These are phyloP conservation scores for Discostella pseudostelligera DNA, from an alignment of 108 stramenopile genomes.

Conservation along the genomic window DNA sequence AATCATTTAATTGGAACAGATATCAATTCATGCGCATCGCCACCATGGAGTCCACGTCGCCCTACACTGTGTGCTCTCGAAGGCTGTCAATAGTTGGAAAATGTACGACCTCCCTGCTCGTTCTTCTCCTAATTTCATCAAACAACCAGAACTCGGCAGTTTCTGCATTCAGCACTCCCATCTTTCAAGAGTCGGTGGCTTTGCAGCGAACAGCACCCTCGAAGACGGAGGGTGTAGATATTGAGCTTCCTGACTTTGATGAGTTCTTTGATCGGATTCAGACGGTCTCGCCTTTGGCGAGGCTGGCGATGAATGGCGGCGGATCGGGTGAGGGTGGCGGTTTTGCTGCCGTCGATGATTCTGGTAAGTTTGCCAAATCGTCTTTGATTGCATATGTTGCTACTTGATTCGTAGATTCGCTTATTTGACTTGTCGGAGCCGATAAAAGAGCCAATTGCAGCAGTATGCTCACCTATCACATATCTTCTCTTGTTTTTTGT, in stretches of 20 bases:
- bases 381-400: background rate
- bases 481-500: background rate
- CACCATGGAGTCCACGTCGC: background rate
- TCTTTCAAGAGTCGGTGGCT: slow-evolving; percentile 55
- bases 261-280: slow-evolving; percentile 64
- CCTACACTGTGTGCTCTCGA: background rate
- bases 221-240: slow-evolving; percentile 58
- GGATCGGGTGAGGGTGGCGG: slow-evolving; percentile 43
- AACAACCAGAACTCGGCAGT: slow-evolving; percentile 1
- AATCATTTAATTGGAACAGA: no score
- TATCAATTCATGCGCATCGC: no score
- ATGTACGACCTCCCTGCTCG: slow-evolving; percentile 9
- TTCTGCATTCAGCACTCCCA: slow-evolving; percentile 57
- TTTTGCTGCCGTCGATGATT: slow-evolving; percentile 38
- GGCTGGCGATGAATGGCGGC: slow-evolving; percentile 42
- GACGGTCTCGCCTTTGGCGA: slow-evolving; percentile 60
- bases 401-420: background rate
- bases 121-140: slow-evolving; percentile 18
- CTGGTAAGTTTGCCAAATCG: slow-evolving; percentile 20
- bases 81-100: background rate
- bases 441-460: no score
- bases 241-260: slow-evolving; percentile 71
- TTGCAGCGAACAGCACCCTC: slow-evolving; percentile 57
- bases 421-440: background rate
- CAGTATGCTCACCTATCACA: no score